phyloP scores from a whole-genome alignment of 345 rosid genomes.

The Aquilaria sinensis region DNA sequence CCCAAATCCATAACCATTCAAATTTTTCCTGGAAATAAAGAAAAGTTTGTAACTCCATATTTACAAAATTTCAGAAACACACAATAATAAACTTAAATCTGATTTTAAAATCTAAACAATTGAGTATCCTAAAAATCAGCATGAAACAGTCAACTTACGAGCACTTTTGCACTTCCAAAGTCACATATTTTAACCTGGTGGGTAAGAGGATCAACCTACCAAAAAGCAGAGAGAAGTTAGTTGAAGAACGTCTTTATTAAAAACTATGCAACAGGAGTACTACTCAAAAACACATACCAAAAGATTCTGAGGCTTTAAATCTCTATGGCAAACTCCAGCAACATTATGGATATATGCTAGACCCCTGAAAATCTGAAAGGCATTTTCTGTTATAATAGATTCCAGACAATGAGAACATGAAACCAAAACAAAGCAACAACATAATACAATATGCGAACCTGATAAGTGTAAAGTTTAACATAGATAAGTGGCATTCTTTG shows the following conservation, averaged over 20 bases:
- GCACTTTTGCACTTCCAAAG: conserved; percentile 81
- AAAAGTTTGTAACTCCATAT: no score
- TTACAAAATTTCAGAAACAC: no score
- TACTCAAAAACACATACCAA: conserved; percentile 42
- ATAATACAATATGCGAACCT: conserved; percentile 32
- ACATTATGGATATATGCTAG: conserved; percentile 77
- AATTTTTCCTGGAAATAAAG: no score
- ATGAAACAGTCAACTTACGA: conserved; percentile 33
- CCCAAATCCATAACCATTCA: no score
- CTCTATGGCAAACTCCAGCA: conserved; percentile 87
- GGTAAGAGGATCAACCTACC: conserved; percentile 74
- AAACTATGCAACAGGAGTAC: background rate
- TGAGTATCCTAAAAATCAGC: no score
- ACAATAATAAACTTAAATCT: no score
- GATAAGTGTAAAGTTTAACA: conserved; percentile 78
- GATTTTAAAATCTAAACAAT: no score
- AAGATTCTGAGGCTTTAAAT: conserved; percentile 90
- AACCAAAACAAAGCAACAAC: conserved; percentile 1
- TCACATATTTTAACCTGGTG: conserved; percentile 84
- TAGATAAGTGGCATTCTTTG: conserved; percentile 77
- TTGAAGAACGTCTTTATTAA: conserved; percentile 2
- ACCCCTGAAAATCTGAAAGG: conserved; percentile 73
- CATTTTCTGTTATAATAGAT: conserved; percentile 6
- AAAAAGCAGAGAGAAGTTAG: conserved; percentile 8
- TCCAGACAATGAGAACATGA: conserved; percentile 1